Conservation (phyloP, 2,329 filamentous ascomycete genomes). For the Eutypa lata region DNA sequence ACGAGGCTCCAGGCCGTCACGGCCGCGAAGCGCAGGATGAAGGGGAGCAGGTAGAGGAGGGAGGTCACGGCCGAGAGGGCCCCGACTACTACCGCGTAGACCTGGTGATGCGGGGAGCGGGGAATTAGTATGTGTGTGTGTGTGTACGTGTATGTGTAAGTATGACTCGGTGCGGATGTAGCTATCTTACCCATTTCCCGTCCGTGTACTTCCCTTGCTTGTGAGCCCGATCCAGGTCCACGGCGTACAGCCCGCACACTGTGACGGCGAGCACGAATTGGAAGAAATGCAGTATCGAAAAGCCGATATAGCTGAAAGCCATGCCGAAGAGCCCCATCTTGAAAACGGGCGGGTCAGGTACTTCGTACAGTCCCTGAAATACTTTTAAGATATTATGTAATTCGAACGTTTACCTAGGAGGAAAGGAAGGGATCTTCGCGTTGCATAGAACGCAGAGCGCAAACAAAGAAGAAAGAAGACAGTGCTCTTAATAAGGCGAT, state of each 20-base stretch:
- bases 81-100: slow-evolving; percentile 71
- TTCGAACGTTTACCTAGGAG: too few species aligned
- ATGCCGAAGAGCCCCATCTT: slow-evolving; percentile 46
- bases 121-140: slow-evolving; percentile 5
- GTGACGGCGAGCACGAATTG: slow-evolving; percentile 75
- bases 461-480: too few species aligned
- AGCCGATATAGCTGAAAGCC: slow-evolving; percentile 49
- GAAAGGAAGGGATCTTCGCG: too few species aligned
- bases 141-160: neutral
- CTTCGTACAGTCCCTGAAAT: too few species aligned
- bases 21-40: slow-evolving; percentile 50
- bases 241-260: slow-evolving; percentile 75
- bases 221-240: slow-evolving; percentile 58
- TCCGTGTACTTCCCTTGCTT: slow-evolving; percentile 50
- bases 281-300: slow-evolving; percentile 64
- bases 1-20: slow-evolving; percentile 68
- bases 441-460: too few species aligned
- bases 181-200: slow-evolving; percentile 63
- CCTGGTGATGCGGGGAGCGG: slow-evolving; percentile 32
- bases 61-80: slow-evolving; percentile 63
- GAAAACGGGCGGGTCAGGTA: neutral
- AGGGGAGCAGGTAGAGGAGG: slow-evolving; percentile 63
- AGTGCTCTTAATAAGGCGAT: too few species aligned
- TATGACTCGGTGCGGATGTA: neutral
- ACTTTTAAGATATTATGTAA: too few species aligned